phyloP scores from a whole-genome alignment of 345 rosid genomes.

The Citrus sp. region DNA sequence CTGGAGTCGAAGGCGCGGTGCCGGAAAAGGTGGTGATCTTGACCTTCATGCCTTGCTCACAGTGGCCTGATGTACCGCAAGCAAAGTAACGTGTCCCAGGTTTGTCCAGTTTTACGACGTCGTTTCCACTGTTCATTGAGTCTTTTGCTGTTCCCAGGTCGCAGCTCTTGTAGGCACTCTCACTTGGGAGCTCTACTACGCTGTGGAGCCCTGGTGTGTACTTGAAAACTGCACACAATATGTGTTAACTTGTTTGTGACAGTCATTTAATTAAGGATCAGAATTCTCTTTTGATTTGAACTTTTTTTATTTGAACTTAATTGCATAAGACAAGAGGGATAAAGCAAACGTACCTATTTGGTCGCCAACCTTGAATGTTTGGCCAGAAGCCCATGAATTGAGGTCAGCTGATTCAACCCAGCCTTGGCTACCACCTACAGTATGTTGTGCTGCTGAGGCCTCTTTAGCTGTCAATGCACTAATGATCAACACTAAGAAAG shows the following conservation, averaged over 20 bases:
- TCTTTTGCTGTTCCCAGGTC: constrained; percentile 62
- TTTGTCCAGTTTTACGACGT: constrained; percentile 64
- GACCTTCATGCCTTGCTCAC: constrained; percentile 83
- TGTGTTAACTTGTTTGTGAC: too few relatives aligned
- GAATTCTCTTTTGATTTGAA: too few relatives aligned
- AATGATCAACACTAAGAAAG: constrained; percentile 29
- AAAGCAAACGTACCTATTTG: constrained; percentile 49
- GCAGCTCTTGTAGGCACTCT: constrained; percentile 75
- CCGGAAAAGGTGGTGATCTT: constrained; percentile 60
- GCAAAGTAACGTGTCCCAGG: constrained; percentile 75
- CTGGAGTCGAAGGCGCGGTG: constrained; percentile 46
- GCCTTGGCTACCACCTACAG: constrained; percentile 87
- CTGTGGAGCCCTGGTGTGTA: constrained; percentile 76
- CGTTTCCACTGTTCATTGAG: constrained; percentile 66
- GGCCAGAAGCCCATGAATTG: constrained; percentile 60
- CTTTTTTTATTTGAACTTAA: too few relatives aligned
- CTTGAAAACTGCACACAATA: constrained; percentile 56
- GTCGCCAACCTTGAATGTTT: constrained; percentile 80
- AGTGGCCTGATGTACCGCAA: constrained; percentile 87
- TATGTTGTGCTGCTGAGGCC: constrained; percentile 52
- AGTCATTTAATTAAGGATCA: too few relatives aligned
- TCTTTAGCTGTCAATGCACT: constrained; percentile 30
- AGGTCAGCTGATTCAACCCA: constrained; percentile 82
- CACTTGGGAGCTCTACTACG: constrained; percentile 69
- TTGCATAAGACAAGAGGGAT: too few relatives aligned